Evolutionary conservation across 441 rosid species (phyloP).

Genomic region (Biscutella laevigata): DNA sequence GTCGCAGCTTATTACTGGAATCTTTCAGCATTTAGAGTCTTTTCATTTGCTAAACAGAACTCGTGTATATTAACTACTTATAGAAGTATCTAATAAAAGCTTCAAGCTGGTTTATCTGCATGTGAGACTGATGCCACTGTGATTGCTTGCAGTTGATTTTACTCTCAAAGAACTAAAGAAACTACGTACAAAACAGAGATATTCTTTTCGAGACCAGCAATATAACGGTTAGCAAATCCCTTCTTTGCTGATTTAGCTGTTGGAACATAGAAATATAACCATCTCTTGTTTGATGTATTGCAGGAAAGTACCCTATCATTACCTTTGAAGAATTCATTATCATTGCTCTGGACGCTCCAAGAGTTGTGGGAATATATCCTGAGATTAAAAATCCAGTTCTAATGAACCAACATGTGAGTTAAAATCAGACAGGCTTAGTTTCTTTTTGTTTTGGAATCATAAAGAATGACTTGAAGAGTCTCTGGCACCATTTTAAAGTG

Average conservation of each 20-base stretch:
- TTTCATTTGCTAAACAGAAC: neutral
- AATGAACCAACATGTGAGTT: slow-evolving; percentile 72
- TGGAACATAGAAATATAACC: neutral
- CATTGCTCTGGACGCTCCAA: slow-evolving; percentile 78
- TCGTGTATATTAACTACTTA: neutral
- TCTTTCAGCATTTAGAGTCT: neutral
- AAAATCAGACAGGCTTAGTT: neutral
- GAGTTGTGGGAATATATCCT: slow-evolving; percentile 95
- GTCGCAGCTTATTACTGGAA: neutral
- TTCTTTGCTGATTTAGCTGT: slow-evolving; percentile 6
- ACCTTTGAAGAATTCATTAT: slow-evolving; percentile 82
- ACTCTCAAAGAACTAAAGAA: slow-evolving; percentile 63
- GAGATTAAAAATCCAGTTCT: slow-evolving; percentile 87
- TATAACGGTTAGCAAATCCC: slow-evolving; percentile 41
- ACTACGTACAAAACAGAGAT: slow-evolving; percentile 67
- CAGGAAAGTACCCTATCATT: slow-evolving; percentile 77
- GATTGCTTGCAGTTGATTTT: slow-evolving; percentile 66
- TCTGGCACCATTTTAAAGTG: neutral
- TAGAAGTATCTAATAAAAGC: neutral
- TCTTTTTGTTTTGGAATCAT: neutral
- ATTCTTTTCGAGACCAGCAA: slow-evolving; percentile 63
- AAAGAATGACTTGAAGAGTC: neutral
- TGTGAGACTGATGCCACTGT: neutral
- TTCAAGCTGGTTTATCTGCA: neutral
- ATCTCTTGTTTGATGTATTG: neutral